A percentile compares a stretch with the other conserved stretches of the same genome.
phyloP scores from a whole-genome alignment of 2,329 filamentous ascomycete genomes.

The Iodosphaeria phyllophila region DNA sequence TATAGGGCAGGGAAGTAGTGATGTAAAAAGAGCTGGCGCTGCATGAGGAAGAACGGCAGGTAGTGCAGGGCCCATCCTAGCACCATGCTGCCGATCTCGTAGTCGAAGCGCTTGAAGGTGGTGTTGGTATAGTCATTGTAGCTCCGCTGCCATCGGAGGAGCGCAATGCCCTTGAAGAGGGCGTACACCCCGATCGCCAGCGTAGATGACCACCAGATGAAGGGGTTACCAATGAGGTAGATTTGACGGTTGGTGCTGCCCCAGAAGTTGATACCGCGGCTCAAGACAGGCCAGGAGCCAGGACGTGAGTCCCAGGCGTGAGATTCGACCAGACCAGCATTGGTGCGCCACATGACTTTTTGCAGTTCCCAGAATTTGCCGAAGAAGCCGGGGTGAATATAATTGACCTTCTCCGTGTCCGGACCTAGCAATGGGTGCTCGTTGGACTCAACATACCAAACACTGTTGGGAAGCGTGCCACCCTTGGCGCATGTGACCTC shows the following conservation, averaged over 20 bases:
- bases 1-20: slow-evolving; percentile 97
- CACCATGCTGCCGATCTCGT: slow-evolving; percentile 79
- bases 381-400: slow-evolving; percentile 83
- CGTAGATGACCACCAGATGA: slow-evolving; percentile 88
- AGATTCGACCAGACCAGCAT: slow-evolving; percentile 87
- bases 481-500: slow-evolving; percentile 94
- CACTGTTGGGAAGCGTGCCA: slow-evolving; percentile 82
- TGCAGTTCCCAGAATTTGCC: slow-evolving; percentile 97
- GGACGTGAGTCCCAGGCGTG: slow-evolving; percentile 97
- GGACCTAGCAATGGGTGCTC: slow-evolving; percentile 58
- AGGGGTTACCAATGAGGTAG: slow-evolving; percentile 85
- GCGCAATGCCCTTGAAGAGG: slow-evolving; percentile 69
- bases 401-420: slow-evolving; percentile 85
- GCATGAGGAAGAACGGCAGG: slow-evolving; percentile 97
- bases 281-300: slow-evolving; percentile 77
- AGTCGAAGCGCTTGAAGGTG: slow-evolving; percentile 92
- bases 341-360: slow-evolving; percentile 97
- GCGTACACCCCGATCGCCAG: slow-evolving; percentile 59
- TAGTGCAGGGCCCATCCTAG: slow-evolving; percentile 96
- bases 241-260: slow-evolving; percentile 85
- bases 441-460: slow-evolving; percentile 94
- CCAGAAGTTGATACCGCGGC: slow-evolving; percentile 98
- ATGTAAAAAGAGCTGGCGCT: slow-evolving; percentile 92
- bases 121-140: slow-evolving; percentile 68
- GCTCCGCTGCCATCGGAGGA: slow-evolving; percentile 87